Evolutionary conservation across 1,139 yeast species (phyloP), one percentile per base, ranked within the genome.

Genomic region (Taphrina populina): DNA sequence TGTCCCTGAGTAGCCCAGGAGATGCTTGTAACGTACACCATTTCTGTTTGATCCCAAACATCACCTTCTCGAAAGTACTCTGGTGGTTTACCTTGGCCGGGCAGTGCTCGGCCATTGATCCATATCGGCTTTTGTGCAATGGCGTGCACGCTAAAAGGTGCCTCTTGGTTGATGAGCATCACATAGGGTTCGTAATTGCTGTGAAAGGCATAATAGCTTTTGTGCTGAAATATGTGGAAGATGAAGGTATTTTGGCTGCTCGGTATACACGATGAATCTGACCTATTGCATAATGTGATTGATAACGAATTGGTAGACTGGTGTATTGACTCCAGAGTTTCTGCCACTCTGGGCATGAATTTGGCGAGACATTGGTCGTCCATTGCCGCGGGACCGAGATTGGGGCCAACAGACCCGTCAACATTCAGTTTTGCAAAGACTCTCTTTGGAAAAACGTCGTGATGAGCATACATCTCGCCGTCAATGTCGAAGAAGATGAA

Each of bases 171-270:
- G 17, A 49, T 39, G 11, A 21, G 27, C 39, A 49, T 19, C n/a
- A 49, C 46, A 19, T 49, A 49, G 17, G 54, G 54, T 15, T 49
- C 54, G 30, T 49, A 49, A 23, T 39, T 41, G 37, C 46, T 41
- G 33, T 49, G 54, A 29, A 39, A 49, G 46, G 44, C 26, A 39
- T 49, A 37, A 27, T 19, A 49, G 32, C 36, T 49, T 33, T 49
- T 49, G 29, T 49, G 44, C 34, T 49, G 54, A 19, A 49, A 49
- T 13, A 49, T 49, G 34, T 32, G 29, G 46, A 49, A 37, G 15
- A 49, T 15, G 32, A 49, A 21, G 8, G 54, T 49, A 39, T 49
- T 49, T 15, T 15, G 24, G 6, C 32, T 24, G 33, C 39, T 40
- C n/a, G 54, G 46, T 13, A 23, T 33, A 32, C 54, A 49, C 11